Percentiles rank a stretch among this genome's conserved stretches.
Conservation (phyloP, 2,329 filamentous ascomycete species). For the Grosmannia clavigera region DNA sequence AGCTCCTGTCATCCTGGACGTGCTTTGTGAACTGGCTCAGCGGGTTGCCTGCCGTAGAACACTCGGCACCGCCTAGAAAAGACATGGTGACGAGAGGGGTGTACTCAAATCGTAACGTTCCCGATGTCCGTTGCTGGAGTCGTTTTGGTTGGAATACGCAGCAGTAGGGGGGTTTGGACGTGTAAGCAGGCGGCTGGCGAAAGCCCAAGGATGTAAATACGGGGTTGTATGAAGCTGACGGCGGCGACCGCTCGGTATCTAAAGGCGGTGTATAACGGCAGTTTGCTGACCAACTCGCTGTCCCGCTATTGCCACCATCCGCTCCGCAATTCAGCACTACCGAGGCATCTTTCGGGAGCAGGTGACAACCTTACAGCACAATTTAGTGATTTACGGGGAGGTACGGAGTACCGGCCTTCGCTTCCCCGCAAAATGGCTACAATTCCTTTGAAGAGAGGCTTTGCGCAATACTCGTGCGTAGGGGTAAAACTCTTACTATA, state of each 20-base stretch:
- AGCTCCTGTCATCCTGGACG: slow-evolving; percentile 86
- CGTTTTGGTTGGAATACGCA: background rate
- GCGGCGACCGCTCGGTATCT: background rate
- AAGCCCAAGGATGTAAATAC: background rate
- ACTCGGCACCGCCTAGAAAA: slow-evolving; percentile 90
- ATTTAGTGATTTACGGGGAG: background rate
- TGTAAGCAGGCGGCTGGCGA: background rate
- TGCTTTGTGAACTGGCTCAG: slow-evolving; percentile 97
- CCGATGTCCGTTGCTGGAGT: background rate
- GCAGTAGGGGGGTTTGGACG: background rate
- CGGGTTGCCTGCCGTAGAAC: slow-evolving; percentile 90
- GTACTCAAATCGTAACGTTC: background rate
- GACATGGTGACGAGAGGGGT: slow-evolving; percentile 54
- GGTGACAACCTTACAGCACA: background rate
- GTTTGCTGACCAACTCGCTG: background rate
- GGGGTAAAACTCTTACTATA: too few species aligned
- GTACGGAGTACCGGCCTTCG: too few species aligned
- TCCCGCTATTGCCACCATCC: background rate
- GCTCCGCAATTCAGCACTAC: background rate
- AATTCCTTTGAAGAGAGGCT: too few species aligned
- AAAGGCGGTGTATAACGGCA: background rate
- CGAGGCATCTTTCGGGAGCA: slow-evolving; percentile 5
- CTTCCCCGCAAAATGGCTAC: background rate
- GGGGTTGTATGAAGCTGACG: background rate
- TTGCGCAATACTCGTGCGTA: too few species aligned